phyloP scores from a whole-genome alignment of 768 basidiomycete species.

The Rubroboletus satanas region DNA sequence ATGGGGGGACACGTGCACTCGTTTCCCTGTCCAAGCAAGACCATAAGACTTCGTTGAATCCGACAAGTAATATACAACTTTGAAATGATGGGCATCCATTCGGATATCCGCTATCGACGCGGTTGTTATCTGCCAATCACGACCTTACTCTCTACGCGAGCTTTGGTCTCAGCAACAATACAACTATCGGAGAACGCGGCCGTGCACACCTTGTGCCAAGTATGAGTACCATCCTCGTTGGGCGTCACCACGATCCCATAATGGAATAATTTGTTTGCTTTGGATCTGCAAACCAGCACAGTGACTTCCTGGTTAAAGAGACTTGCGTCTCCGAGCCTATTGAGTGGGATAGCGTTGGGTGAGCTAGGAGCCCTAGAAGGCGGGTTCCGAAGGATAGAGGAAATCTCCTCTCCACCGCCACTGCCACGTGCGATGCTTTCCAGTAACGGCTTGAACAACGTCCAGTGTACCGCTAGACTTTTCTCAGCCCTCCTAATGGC shows the following conservation, averaged over 20 bases:
- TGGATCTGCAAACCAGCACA: slow-evolving; percentile 9
- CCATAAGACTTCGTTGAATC: not conserved
- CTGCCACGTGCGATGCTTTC: not conserved
- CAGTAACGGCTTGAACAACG: not conserved
- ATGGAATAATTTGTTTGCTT: slow-evolving; percentile 2
- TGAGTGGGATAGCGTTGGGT: not conserved
- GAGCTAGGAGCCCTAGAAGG: not conserved
- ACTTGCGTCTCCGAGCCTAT: slow-evolving; percentile 7
- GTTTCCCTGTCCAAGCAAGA: not conserved
- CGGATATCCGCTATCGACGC: not conserved
- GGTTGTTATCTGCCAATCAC: slow-evolving; percentile 1
- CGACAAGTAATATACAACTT: not conserved
- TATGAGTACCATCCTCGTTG: not conserved
- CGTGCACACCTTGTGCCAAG: slow-evolving; percentile 10
- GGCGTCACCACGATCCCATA: slow-evolving; percentile 7
- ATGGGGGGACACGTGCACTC: too few relatives aligned
- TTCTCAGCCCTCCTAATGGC: slow-evolving; percentile 4
- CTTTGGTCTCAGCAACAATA: not conserved
- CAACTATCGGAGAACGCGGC: slow-evolving; percentile 5
- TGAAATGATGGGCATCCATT: not conserved
- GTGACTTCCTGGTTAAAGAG: slow-evolving; percentile 4
- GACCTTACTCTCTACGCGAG: not conserved
- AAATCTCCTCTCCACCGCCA: not conserved
- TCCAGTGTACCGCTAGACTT: slow-evolving; percentile 1
- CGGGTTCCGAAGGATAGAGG: not conserved